Evolutionary conservation across 495 filamentous ascomycete genomes (phyloP), one percentile per base, ranked within the genome.

Genomic region (Rostrohypoxylon terebratum): DNA sequence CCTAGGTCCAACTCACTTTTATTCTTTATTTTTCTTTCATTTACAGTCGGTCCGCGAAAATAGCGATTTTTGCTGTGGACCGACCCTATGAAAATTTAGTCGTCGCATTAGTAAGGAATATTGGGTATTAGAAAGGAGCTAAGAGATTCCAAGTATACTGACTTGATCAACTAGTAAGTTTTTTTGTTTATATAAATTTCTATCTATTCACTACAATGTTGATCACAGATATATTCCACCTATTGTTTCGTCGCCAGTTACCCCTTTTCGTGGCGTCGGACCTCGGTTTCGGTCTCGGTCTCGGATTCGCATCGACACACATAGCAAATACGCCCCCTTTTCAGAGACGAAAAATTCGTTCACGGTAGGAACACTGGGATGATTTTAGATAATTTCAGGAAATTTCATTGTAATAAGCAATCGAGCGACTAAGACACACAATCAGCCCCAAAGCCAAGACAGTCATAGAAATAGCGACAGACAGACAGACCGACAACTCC

Each of bases 401-500:
- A 50, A 25, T 25, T 23, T 5, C 20, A 18, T 50, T 50, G 21
- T 50, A 50, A 23, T 7, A 50, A 23, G 47, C 47, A 23, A 50
- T 25, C 47, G 8, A 50, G 47, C 25, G 47, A 50, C 21, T 50
- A 21, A 20, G 2, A 13, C 14, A 50, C 10, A 14, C 9, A 11
- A 50, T 50, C 47, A 8, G 14, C 47, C 21, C 18, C 47, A 25
- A 50, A 25, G 28, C 47, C 47, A 21, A 11, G 20, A 25, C 18
- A 50, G 23, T 25, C 47, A 23, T 50, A 20, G 6, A 8, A 10
- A 50, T 50, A 50, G 18, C 18, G 47, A 50, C 47, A 21, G 42
- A 50, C 47, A 21, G 42, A 45, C 40, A 44, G 9, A 25, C 47
- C 10, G 10, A 28, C 47, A 50, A 50, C 47, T 50, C 47, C 47